Percentiles rank a stretch among this genome's conserved stretches.
Conservation (phyloP, 2,329 filamentous ascomycete genomes). For the Sporothrix brasiliensis region DNA sequence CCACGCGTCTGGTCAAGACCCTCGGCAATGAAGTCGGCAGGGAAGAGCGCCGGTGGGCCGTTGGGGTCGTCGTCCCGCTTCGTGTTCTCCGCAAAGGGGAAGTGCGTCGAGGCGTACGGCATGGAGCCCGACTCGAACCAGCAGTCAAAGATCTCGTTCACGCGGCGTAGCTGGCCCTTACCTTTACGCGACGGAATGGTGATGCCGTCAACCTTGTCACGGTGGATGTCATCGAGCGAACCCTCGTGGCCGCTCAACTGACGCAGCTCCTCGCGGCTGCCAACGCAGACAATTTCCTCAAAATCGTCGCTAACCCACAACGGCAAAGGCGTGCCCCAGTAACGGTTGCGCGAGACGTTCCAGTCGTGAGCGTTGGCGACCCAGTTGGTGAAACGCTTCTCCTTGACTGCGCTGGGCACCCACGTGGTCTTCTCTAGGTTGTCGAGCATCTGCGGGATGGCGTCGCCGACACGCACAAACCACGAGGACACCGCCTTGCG, state of each 20-base stretch:
- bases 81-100: conserved; percentile 73
- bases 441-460: conserved; percentile 84
- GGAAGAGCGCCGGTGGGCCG: conserved; percentile 43
- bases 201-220: conserved; percentile 90
- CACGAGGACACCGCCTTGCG: conserved; percentile 90
- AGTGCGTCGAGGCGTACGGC: conserved; percentile 60
- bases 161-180: conserved; percentile 64
- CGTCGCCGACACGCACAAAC: conserved; percentile 86
- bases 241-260: conserved; percentile 83
- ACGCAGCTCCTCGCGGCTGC: conserved; percentile 81
- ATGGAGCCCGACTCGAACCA: conserved; percentile 59
- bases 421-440: conserved; percentile 89
- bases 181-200: conserved; percentile 86
- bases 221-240: conserved; percentile 82
- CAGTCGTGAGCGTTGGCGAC: conserved; percentile 89
- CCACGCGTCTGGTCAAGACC: conserved; percentile 80
- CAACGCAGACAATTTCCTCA: conserved; percentile 83
- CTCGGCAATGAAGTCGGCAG: conserved; percentile 57
- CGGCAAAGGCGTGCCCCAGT: conserved; percentile 72
- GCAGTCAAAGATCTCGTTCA: conserved; percentile 64
- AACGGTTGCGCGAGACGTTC: conserved; percentile 92
- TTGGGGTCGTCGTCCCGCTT: conserved; percentile 75
- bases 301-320: conserved; percentile 84
- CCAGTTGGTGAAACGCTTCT: conserved; percentile 89
- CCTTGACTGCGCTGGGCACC: conserved; percentile 89